Percentiles rank a stretch among this genome's conserved stretches.
Evolutionary conservation across 805 yeast species (phyloP).

Genomic region (Candida maris): DNA sequence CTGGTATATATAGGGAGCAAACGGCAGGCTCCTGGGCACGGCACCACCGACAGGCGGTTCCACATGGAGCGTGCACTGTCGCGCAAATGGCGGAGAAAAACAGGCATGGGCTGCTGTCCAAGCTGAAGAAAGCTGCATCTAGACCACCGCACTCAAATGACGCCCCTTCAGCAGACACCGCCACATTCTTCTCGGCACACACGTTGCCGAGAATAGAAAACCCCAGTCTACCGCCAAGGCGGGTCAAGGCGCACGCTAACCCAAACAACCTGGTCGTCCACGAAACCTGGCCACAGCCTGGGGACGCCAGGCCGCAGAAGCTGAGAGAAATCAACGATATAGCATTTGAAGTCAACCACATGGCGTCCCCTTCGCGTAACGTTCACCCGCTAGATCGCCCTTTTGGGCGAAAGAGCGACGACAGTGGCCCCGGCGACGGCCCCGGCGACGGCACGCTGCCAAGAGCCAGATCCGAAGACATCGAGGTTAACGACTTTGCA

Average conservation of each 20-base stretch:
- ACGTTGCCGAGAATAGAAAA: too few relatives aligned
- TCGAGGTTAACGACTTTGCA: constrained; percentile 11
- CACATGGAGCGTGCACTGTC: too few relatives aligned
- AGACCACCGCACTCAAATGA: too few relatives aligned
- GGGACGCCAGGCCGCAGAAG: constrained; percentile 10
- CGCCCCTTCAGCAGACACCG: too few relatives aligned
- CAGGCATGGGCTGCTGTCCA: too few relatives aligned
- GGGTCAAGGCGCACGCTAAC: constrained; percentile 13
- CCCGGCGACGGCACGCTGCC: neutral
- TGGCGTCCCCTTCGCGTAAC: constrained; percentile 14
- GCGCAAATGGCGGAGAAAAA: too few relatives aligned
- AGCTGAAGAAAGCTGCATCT: too few relatives aligned
- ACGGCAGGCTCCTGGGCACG: too few relatives aligned
- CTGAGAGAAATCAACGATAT: constrained; percentile 23
- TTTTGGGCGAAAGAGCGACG: constrained; percentile 6
- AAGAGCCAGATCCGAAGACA: neutral
- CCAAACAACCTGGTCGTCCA: constrained; percentile 11
- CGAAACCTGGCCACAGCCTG: constrained; percentile 1
- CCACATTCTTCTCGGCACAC: too few relatives aligned
- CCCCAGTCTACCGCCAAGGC: too few relatives aligned
- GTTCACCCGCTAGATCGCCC: constrained; percentile 33
- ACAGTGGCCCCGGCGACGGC: neutral
- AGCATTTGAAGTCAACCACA: constrained; percentile 29
- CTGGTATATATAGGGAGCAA: too few relatives aligned
- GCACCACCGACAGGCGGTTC: too few relatives aligned